A percentile compares a stretch with the other conserved stretches of the same genome.
These are phyloP conservation scores for Penicillium ochrochloron DNA, from an alignment of 495 filamentous ascomycete species.

Conservation along the genomic window DNA sequence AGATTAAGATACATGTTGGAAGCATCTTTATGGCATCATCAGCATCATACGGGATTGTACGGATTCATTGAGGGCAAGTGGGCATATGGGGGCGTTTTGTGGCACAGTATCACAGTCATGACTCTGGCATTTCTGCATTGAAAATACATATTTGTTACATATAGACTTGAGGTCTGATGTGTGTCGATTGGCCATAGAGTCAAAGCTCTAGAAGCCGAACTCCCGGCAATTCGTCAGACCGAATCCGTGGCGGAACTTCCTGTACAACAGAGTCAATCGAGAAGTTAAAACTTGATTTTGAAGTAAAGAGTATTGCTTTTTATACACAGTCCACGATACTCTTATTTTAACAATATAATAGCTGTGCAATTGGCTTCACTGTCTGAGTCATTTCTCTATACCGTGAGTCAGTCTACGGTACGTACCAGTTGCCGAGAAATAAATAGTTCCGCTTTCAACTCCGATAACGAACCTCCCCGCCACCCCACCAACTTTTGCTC, in stretches of 20 bases:
- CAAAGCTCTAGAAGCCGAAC: background rate
- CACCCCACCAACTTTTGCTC: slow-evolving; percentile 31
- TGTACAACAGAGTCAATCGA: background rate
- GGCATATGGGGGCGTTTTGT: slow-evolving; percentile 34
- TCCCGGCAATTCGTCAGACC: background rate
- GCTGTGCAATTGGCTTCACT: background rate
- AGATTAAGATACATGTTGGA: slow-evolving; percentile 16
- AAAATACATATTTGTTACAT: slow-evolving; percentile 18
- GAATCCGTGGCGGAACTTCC: background rate
- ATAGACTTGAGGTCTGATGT: slow-evolving; percentile 11
- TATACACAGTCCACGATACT: background rate
- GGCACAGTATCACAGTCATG: slow-evolving; percentile 21
- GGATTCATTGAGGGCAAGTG: slow-evolving; percentile 1
- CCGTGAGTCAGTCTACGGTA: slow-evolving; percentile 10
- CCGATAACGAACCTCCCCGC: slow-evolving; percentile 28
- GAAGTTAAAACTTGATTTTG: background rate
- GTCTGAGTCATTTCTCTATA: slow-evolving; percentile 12
- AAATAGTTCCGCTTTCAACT: slow-evolving; percentile 23
- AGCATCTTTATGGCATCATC: background rate
- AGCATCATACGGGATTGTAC: slow-evolving; percentile 3
- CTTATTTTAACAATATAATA: too few species aligned
- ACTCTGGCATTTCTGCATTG: slow-evolving; percentile 22
- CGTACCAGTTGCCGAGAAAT: background rate
- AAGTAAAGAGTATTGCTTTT: background rate
- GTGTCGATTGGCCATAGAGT: background rate